phyloP scores from a whole-genome alignment of 805 yeast species.

The Ogataea degrootiae region DNA sequence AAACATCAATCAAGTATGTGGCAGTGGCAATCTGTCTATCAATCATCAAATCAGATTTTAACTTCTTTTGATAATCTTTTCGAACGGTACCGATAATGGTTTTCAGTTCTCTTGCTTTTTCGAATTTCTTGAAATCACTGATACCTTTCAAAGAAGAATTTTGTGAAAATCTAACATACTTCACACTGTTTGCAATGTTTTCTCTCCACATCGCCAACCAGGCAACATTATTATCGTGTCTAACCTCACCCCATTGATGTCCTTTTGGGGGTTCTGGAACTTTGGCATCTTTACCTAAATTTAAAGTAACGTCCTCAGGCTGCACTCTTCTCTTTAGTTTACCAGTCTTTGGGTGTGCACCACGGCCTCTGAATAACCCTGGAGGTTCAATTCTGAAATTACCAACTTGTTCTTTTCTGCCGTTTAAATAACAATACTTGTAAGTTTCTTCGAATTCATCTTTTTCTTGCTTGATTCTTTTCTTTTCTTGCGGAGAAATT shows the following conservation, averaged over 20 bases:
- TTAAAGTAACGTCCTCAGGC: slow-evolving; percentile 87
- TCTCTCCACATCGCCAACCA: slow-evolving; percentile 99
- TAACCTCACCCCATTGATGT: slow-evolving; percentile 84
- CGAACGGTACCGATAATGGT: slow-evolving; percentile 69
- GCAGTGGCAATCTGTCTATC: slow-evolving; percentile 93
- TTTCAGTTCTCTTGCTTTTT: slow-evolving; percentile 84
- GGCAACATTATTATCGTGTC: slow-evolving; percentile 83
- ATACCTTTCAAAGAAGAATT: slow-evolving; percentile 87
- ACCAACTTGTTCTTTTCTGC: slow-evolving; percentile 87
- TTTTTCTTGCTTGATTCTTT: slow-evolving; percentile 61
- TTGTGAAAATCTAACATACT: slow-evolving; percentile 89
- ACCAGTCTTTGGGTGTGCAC: slow-evolving; percentile 96
- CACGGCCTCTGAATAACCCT: slow-evolving; percentile 92
- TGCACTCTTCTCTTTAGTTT: slow-evolving; percentile 77
- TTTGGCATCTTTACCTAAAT: slow-evolving; percentile 65
- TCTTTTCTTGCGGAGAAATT: slow-evolving; percentile 70
- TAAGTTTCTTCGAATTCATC: slow-evolving; percentile 76
- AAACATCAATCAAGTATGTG: slow-evolving; percentile 83
- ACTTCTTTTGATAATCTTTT: slow-evolving; percentile 61
- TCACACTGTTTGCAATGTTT: slow-evolving; percentile 75
- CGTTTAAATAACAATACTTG: slow-evolving; percentile 76
- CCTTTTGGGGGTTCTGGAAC: slow-evolving; percentile 85
- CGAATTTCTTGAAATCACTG: slow-evolving; percentile 87
- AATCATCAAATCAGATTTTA: slow-evolving; percentile 73
- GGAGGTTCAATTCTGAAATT: slow-evolving; percentile 96